A percentile compares a stretch with the other conserved stretches of the same genome.
Conservation (phyloP, 2,329 filamentous ascomycete genomes). For the Aspergillus jensenii region DNA sequence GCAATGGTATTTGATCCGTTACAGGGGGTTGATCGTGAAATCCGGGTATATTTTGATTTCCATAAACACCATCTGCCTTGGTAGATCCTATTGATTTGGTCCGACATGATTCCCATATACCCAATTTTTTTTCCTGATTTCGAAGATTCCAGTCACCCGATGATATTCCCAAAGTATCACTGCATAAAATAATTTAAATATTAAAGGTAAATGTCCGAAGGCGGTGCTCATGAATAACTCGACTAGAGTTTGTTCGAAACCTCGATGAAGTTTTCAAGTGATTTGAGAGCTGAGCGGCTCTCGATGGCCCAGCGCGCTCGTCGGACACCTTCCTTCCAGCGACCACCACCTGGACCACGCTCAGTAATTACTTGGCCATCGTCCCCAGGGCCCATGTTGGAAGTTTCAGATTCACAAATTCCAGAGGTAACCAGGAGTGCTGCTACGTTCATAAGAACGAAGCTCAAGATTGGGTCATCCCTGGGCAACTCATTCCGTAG, state of each 20-base stretch:
- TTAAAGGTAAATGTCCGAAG: slow-evolving; percentile 1
- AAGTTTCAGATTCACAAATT: slow-evolving; percentile 78
- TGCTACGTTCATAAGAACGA: slow-evolving; percentile 91
- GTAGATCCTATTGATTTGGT: neutral
- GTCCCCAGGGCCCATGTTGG: slow-evolving; percentile 75
- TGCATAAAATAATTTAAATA: neutral
- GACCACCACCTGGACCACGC: slow-evolving; percentile 76
- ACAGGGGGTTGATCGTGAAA: neutral
- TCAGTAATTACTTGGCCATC: slow-evolving; percentile 79
- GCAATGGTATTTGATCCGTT: neutral
- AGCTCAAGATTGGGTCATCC: slow-evolving; percentile 84
- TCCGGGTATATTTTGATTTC: neutral
- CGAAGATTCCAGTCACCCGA: neutral
- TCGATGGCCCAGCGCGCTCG: slow-evolving; percentile 83
- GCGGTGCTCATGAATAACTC: neutral
- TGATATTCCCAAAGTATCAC: neutral
- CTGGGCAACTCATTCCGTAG: slow-evolving; percentile 69
- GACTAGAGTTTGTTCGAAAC: slow-evolving; percentile 62
- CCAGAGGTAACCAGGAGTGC: slow-evolving; percentile 83
- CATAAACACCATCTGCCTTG: neutral
- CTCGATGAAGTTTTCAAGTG: slow-evolving; percentile 81
- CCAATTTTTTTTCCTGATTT: slow-evolving; percentile 4
- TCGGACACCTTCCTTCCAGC: slow-evolving; percentile 94
- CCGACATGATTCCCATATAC: slow-evolving; percentile 7
- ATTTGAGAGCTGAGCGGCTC: slow-evolving; percentile 80